Base-by-base conservation (phyloP, 169 alveolate genomes). In the Cryptosporidium sp. region DNA sequence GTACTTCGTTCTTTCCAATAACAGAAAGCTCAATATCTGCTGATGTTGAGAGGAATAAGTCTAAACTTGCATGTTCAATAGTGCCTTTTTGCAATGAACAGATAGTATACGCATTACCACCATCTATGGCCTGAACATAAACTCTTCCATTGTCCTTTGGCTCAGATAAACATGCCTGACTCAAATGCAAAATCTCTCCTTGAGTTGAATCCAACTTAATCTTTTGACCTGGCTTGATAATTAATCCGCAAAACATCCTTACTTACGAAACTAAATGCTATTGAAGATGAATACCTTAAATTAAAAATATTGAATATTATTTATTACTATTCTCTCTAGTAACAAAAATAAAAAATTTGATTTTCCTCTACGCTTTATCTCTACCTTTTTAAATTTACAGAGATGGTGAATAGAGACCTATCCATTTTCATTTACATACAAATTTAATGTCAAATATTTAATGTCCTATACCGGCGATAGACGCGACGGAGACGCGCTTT, bases 1-100 rank as follows among this genome's bases (percentile, higher is more conserved):
- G 97, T 7, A 96, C 98, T 80, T 96, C 97, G 92, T 94, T 95
- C 85, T 91, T 91, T 50, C 96, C 97, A 7, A 97, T 95, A 0
- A 96, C 91, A 55, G 95, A 89, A 39, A 96, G 73, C 73, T 94
- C 92, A 35, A 95, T 85, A 65, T 93, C 96, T 48, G 95, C 93
- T 31, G 84, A 91, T 33, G 96, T 87, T 61, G 97, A 94, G 71
- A 95, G 91, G 91, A 95, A 96, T n/a, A 96, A 71, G 75, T 96
- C 98, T 62, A 96, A 89, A 23, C 92, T 92, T 41, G 97, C 95
- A 71, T 85, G 95, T 84, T 96, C 98, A 45, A 92, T 86, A 21
- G 95, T 96, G 65, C 95, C 97, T 84, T 95, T 96, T 87, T 96
- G 96, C 68, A 96, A 91, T 39, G 94, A 92, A 94, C 97, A 95